A percentile compares a stretch with the other conserved stretches of the same genome.
phyloP scores from a whole-genome alignment of 768 basidiomycete species.

The Lepiota brunneoincarnata region DNA sequence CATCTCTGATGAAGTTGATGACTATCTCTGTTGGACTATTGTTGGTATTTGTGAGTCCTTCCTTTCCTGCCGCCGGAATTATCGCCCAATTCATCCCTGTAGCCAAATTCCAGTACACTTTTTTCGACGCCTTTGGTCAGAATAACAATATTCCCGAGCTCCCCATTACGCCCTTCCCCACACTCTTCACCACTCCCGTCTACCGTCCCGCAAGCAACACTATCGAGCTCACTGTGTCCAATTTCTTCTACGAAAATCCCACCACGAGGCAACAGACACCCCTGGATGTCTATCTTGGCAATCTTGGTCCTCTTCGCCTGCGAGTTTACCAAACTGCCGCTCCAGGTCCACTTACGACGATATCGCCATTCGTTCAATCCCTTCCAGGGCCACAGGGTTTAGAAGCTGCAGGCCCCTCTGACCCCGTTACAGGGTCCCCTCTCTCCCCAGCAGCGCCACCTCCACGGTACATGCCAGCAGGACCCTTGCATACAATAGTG shows the following conservation, averaged over 20 bases:
- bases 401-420: constrained; percentile 28
- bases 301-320: constrained; percentile 79
- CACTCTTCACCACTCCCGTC: constrained; percentile 74
- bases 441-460: constrained; percentile 26
- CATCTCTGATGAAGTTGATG: constrained; percentile 88
- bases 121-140: constrained; percentile 86
- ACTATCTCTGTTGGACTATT: constrained; percentile 95
- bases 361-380: constrained; percentile 58
- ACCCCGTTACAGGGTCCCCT: constrained; percentile 24
- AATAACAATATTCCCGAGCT: constrained; percentile 73
- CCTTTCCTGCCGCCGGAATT: constrained; percentile 3
- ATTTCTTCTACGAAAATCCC: constrained; percentile 82
- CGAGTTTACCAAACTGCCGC: constrained; percentile 74
- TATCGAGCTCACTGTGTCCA: constrained; percentile 81
- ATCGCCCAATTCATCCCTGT: constrained; percentile 17
- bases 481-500: constrained; percentile 73
- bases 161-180: constrained; percentile 89
- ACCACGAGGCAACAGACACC: constrained; percentile 63
- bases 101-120: constrained; percentile 95
- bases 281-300: constrained; percentile 86
- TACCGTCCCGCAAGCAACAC: constrained; percentile 72
- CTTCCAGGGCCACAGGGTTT: constrained; percentile 34
- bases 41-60: constrained; percentile 82
- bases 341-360: constrained; percentile 63
- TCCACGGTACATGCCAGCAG: constrained; percentile 50